Evolutionary conservation across 75 land plant species (phyloP), one percentile per base, ranked within the genome.

Genomic region (Selaginella moellendorffii): DNA sequence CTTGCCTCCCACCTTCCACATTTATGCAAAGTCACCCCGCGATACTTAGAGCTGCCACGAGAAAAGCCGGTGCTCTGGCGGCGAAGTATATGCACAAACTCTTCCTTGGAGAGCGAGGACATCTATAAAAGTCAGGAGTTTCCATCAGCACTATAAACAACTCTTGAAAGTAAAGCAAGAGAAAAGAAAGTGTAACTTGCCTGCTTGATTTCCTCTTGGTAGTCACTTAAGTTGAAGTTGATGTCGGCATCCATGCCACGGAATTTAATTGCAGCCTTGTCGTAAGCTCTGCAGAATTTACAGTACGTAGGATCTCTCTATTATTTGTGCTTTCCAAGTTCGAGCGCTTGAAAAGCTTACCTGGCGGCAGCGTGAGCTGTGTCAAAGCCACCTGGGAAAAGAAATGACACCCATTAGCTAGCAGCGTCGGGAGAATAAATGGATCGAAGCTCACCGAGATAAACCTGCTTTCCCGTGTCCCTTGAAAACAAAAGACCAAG

Each of bases 351-450:
- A 5, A 14, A 5, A 14, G 5, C 10, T 51, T 73, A 87, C 91
- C 91, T 81, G 20, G 91, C 91, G 0, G 91, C 91, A 23, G 91
- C 84, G 64, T 81, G 87, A 56, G 91, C 88, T 26, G 91, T 87
- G 73, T 84, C 87, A 67, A 87, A 87, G 52, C 88, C 91, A 61
- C 91, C 91, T 84, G 67, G 1, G n/a, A n/a, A n/a, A 27, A 18
- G 23, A 2, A 52, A 72, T 42, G 51, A 51, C 18, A 25, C 51
- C 19, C n/a, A 24, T 56, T 2, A 21, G 24, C 59, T n/a, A n/a
- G n/a, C n/a, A n/a, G n/a, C n/a, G 8, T 19, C 5, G 5, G 8
- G 5, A 19, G 9, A 66, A 64, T 30, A 20, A 31, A 10, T 18
- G 19, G 26, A 1, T 52, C 24, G 1, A 0, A 26, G 62, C 84